Base-by-base conservation (phyloP, 1,139 yeast genomes). In the Pichia sp. region DNA sequence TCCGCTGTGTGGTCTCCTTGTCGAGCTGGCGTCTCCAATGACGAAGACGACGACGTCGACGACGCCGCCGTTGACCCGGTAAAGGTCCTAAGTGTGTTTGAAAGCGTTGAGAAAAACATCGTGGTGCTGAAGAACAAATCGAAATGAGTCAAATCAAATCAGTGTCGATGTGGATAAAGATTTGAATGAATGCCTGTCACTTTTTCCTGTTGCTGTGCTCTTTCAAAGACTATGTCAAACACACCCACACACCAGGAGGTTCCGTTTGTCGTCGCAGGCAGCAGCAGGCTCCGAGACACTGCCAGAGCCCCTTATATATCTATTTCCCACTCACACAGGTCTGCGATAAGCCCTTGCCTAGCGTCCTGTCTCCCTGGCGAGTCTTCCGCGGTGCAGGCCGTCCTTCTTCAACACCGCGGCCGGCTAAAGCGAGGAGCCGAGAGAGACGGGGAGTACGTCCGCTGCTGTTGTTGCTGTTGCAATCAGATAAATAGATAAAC, bases 371-470 rank as follows among this genome's bases (percentile, higher is more conserved):
- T 6, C 31, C 45, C 26, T 10, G 45, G 31, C 31, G n/a, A 42
- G 45, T 23, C 45, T 42, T 42, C 45, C 45, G 45, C 45, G 45
- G 45, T 42, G 45, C n/a, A 42, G 40, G 40, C n/a, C 23, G 32
- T 31, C 6, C 40, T 36, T 36, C 40, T 36, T 36, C 40, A 36
- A 8, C 40, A 36, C 40, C 40, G 40, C 40, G 40, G 40, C 15
- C 40, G 40, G 23, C 23, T 19, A 19, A 19, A 3, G 23, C 30
- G 31, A 19, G 40, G 15, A 8, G 40, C 15, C 15, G 6, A 11
- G 40, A 13, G 7, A 11, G 40, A 36, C 40, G 40, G 40, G 40
- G 13, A 36, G 40, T 6, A 36, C n/a, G 40, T 36, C 40, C 40
- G 40, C 15, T 13, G 40, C 15, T 2, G 23, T 3, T 19, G 23